phyloP scores from a whole-genome alignment of 2,329 filamentous ascomycete species.

The Macrophomina tecta region DNA sequence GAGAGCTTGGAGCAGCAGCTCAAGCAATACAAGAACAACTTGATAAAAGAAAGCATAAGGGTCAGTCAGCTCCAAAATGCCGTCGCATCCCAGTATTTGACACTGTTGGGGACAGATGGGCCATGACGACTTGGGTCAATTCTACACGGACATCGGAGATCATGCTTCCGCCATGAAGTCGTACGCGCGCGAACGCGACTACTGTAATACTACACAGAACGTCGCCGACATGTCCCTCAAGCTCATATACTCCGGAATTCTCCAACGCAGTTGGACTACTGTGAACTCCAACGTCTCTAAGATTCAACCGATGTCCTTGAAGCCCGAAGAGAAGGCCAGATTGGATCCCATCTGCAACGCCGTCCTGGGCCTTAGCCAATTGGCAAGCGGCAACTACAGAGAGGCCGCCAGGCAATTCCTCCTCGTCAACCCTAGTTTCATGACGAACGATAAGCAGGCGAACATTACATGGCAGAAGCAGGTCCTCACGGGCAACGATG shows the following conservation, averaged over 20 bases:
- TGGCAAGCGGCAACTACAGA: constrained; percentile 62
- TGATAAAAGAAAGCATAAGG: constrained; percentile 95
- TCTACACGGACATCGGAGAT: constrained; percentile 80
- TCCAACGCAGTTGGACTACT: constrained; percentile 77
- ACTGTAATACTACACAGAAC: constrained; percentile 82
- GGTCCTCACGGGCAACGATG: constrained; percentile 80
- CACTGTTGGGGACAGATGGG: constrained; percentile 70
- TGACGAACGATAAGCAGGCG: constrained; percentile 50
- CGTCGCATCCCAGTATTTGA: not conserved
- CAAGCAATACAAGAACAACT: constrained; percentile 92
- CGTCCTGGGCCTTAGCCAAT: constrained; percentile 66
- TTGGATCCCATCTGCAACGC: constrained; percentile 69
- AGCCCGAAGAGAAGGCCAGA: constrained; percentile 63
- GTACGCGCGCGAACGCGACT: constrained; percentile 86
- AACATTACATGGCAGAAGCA: constrained; percentile 68
- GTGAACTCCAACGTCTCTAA: constrained; percentile 68
- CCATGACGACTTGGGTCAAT: constrained; percentile 86
- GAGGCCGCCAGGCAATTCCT: constrained; percentile 78
- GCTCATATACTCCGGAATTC: constrained; percentile 75
- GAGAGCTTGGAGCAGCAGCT: constrained; percentile 82
- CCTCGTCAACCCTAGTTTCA: constrained; percentile 60
- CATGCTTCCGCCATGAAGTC: constrained; percentile 75
- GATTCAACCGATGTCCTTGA: constrained; percentile 58
- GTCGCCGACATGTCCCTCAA: constrained; percentile 82
- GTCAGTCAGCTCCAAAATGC: constrained; percentile 55